Base-by-base conservation (phyloP, 345 rosid species). In the Pugionium cornutum region DNA sequence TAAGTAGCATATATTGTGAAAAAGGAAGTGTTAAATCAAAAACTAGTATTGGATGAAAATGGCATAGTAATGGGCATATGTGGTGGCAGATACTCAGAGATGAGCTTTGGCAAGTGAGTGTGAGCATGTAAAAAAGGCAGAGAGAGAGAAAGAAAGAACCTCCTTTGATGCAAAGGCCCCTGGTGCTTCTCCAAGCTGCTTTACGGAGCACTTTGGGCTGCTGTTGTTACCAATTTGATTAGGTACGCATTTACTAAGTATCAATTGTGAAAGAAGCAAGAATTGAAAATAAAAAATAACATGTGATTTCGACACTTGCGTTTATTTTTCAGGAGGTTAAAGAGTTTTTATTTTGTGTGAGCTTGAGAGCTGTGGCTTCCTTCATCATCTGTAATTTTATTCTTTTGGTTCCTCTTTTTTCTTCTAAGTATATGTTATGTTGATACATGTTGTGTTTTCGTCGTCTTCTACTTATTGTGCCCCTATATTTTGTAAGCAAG, bases 21-120 rank as follows among this genome's bases (percentile, higher is more conserved):
- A 46, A 53, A n/a, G 18, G 26, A 51, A 43, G 10, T 25, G 61
- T 47, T 18, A 18, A 18, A 18, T 18, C 18, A 18, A 18, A 18
- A 18, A 18, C 18, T 18, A 18, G 18, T 18, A 18, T 18, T 18
- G 65, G 9, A 39, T 60, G 55, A 18, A 9, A 31, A 27, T 32
- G 2, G 27, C 3, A 49, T 3, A 54, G 46, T 49, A 58, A 68
- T 7, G 1, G 2, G 62, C 18, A 55, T 5, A 50, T 49, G 18
- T 18, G 18, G 52, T 7, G 53, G 59, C 70, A 73, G 73, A 58
- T 67, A 73, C 77, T 73, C 73, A 55, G 77, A 73, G 73, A 73
- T 73, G 77, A 73, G 72, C 58, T 73, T 67, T 46, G 53, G 77
- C 73, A 73, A 67, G 68, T 73, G 73, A 66, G 29, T 48, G 51